Evolutionary conservation across 495 filamentous ascomycete genomes (phyloP).

Genomic region (Daldinia vernicosa): DNA sequence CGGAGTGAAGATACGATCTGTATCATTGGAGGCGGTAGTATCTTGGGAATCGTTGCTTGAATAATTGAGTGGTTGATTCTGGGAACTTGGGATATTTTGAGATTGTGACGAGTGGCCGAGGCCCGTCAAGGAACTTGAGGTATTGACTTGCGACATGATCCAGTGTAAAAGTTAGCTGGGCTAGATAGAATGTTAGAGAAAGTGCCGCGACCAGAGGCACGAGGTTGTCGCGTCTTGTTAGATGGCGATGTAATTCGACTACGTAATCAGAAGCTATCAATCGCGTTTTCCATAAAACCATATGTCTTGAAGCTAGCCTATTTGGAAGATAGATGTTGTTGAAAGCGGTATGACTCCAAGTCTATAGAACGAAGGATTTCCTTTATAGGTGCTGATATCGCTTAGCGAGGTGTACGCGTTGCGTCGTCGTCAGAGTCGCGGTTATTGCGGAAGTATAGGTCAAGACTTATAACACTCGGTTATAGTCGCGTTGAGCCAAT

Average conservation of each 20-base stretch:
- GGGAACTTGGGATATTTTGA: slow-evolving; percentile 27
- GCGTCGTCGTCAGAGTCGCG: slow-evolving; percentile 19
- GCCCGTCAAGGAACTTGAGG: slow-evolving; percentile 4
- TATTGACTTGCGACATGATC: slow-evolving; percentile 32
- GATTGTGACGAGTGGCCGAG: slow-evolving; percentile 18
- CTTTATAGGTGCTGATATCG: slow-evolving; percentile 22
- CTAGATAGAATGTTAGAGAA: background rate
- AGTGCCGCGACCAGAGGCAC: slow-evolving; percentile 1
- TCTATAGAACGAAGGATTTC: slow-evolving; percentile 14
- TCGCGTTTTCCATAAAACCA: slow-evolving; percentile 17
- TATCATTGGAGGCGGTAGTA: slow-evolving; percentile 53
- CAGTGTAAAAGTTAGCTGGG: background rate
- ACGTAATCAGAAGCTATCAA: slow-evolving; percentile 5
- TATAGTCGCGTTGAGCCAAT: slow-evolving; percentile 15
- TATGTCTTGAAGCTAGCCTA: slow-evolving; percentile 18
- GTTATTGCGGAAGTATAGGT: slow-evolving; percentile 22
- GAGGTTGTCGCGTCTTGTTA: slow-evolving; percentile 34
- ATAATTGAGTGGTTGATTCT: slow-evolving; percentile 40
- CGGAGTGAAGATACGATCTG: slow-evolving; percentile 57
- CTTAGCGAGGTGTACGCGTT: slow-evolving; percentile 42
- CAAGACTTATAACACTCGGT: slow-evolving; percentile 6
- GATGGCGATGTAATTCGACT: slow-evolving; percentile 8
- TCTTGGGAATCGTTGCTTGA: slow-evolving; percentile 56
- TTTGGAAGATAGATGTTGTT: slow-evolving; percentile 10
- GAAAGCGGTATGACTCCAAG: slow-evolving; percentile 16